Evolutionary conservation across 2,329 filamentous ascomycete species (phyloP).

Genomic region (Venturiaceae sp.): DNA sequence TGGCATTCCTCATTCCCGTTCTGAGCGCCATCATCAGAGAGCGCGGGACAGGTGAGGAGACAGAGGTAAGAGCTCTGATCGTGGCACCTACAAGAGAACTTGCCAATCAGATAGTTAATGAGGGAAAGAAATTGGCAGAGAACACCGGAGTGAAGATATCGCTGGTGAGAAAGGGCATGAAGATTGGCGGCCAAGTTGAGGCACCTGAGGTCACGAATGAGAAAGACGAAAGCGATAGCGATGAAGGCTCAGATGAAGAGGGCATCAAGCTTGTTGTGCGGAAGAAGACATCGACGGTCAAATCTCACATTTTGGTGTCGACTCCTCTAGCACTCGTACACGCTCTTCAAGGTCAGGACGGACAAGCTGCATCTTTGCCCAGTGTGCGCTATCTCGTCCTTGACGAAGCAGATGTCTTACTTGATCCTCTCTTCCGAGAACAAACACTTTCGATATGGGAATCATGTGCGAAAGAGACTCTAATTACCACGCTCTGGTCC

Average conservation of each 20-base stretch:
- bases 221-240: conserved; percentile 26
- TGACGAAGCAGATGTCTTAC: conserved; percentile 90
- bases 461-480: conserved; percentile 58
- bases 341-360: conserved; percentile 47
- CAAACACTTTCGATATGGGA: conserved; percentile 82
- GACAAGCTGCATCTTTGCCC: conserved; percentile 44
- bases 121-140: conserved; percentile 70
- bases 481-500: conserved; percentile 81
- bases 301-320: conserved; percentile 69
- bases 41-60: conserved; percentile 12
- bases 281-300: conserved; percentile 41
- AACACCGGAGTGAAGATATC: conserved; percentile 73
- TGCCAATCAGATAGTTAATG: conserved; percentile 44
- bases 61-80: conserved; percentile 28
- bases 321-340: conserved; percentile 73
- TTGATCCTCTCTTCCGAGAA: conserved; percentile 82
- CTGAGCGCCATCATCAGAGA: conserved; percentile 58
- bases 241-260: conserved; percentile 20
- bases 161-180: conserved; percentile 79
- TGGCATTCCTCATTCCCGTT: conserved; percentile 83
- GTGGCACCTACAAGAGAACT: conserved; percentile 42
- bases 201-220: conserved; percentile 28
- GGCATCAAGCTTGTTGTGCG: conserved; percentile 24
- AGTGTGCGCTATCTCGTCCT: conserved; percentile 67
- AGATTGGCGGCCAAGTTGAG: conserved; percentile 23